Base-by-base conservation (phyloP, 129 eudicot species). In the Apium graveolens region DNA sequence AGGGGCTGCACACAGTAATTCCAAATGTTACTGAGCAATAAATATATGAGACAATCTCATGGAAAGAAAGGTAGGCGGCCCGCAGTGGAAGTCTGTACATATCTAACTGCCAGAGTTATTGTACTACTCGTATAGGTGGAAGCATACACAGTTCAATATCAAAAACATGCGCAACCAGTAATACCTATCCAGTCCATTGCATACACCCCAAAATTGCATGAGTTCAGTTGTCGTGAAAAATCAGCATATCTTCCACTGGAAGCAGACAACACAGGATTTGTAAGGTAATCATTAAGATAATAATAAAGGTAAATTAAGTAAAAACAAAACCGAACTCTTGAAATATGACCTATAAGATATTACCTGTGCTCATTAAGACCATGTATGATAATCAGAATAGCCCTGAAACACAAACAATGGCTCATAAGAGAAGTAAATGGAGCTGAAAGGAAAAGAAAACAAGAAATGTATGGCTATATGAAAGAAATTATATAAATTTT, bases 141-240 rank as follows among this genome's bases (percentile, higher is more conserved):
- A 69, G 41, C n/a, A 5, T 32, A 34, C 5, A 34, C 16, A 70
- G 14, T 70, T 37, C 18, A 3, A 72, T 13, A n/a, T 73, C 17
- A 27, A 24, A 27, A 44, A 44, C 49, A 74, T 44, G 38, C 13
- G 5, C 57, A 46, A 44, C 1, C 42, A 62, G 53, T 78, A 82
- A 81, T 87, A 94, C 98, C 98, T 82, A 86, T 95, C 98, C 98
- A 95, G 81, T 95, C 98, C 97, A 95, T 95, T 84, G 97, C 97
- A 87, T 88, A 95, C 32, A 91, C 98, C 45, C 97, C 97, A 86
- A 88, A 95, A 80, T 87, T 88, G 86, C 85, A 86, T 62, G 92
- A 84, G 78, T 86, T 88, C 41, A 95, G 84, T 81, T 91, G 98
- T 82, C 90, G 88, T 68, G 98, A 97, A 83, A 95, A 95, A 45